A percentile compares a stretch with the other conserved stretches of the same genome.
Conservation (phyloP, 108 stramenopile species). For the Conticribra guillardii region DNA sequence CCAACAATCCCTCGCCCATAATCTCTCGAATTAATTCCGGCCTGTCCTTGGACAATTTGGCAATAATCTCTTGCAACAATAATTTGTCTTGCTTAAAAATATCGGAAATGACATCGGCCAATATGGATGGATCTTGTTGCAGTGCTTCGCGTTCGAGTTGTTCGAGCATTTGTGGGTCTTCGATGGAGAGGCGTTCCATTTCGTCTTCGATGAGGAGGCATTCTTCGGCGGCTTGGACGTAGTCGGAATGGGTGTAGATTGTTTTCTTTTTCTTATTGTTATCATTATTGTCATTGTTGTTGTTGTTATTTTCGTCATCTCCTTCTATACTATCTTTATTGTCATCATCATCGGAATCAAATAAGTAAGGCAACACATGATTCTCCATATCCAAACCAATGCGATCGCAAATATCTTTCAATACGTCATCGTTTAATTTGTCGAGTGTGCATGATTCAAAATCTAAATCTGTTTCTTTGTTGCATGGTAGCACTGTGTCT, state of each 20-base stretch:
- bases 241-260: constrained; percentile 35
- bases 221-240: constrained; percentile 42
- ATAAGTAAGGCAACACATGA: constrained; percentile 34
- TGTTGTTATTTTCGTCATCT: no score
- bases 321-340: neutral
- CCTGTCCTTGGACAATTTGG: constrained; percentile 18
- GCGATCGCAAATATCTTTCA: constrained; percentile 45
- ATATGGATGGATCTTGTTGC: constrained; percentile 35
- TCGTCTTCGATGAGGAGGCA: constrained; percentile 50
- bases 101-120: constrained; percentile 44
- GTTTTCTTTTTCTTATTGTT: constrained; percentile 5
- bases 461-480: constrained; percentile 36
- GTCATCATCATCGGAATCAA: constrained; percentile 18
- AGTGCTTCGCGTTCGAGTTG: constrained; percentile 43
- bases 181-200: constrained; percentile 25
- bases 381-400: constrained; percentile 44
- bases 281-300: neutral
- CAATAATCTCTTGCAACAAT: constrained; percentile 21
- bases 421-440: constrained; percentile 19
- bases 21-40: constrained; percentile 17
- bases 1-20: constrained; percentile 26
- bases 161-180: constrained; percentile 34
- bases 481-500: constrained; percentile 26
- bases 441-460: constrained; percentile 36
- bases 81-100: constrained; percentile 24